Evolutionary conservation across 495 filamentous ascomycete genomes (phyloP).

Genomic region (Aspergillus ellipticus): DNA sequence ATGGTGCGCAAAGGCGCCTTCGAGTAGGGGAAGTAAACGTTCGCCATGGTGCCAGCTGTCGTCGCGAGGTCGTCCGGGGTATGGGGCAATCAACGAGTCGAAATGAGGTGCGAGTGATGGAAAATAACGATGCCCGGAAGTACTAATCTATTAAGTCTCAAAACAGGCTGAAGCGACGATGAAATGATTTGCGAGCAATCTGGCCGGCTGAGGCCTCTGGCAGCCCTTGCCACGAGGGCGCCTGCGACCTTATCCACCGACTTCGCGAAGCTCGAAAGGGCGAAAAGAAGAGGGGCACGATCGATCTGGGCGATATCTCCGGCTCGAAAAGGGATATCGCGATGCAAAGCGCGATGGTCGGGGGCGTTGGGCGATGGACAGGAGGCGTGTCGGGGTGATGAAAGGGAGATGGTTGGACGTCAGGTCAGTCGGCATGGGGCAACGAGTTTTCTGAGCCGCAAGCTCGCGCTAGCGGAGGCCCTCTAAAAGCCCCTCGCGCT

Average conservation of each 20-base stretch:
- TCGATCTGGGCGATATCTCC: conserved; percentile 21
- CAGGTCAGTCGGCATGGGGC: conserved; percentile 41
- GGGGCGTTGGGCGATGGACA: conserved; percentile 31
- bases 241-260: conserved; percentile 44
- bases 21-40: conserved; percentile 86
- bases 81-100: background rate
- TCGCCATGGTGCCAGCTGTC: conserved; percentile 70
- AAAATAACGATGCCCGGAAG: background rate
- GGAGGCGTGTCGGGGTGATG: conserved; percentile 35
- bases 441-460: conserved; percentile 45
- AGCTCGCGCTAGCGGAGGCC: conserved; percentile 25
- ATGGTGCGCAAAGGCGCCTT: conserved; percentile 93
- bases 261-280: conserved; percentile 38
- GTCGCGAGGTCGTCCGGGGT: conserved; percentile 10
- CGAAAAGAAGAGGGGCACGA: conserved; percentile 21
- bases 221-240: conserved; percentile 55
- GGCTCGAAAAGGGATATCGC: conserved; percentile 36
- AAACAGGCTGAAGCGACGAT: conserved; percentile 25
- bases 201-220: conserved; percentile 49
- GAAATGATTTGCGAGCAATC: conserved; percentile 38
- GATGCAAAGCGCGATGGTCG: conserved; percentile 43
- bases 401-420: conserved; percentile 42
- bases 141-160: conserved; percentile 4
- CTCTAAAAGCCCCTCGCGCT: conserved; percentile 19
- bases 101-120: conserved; percentile 4